Evolutionary conservation across 2,329 filamentous ascomycete genomes (phyloP).

Genomic region (Chrysoporthe deuterocubensis): DNA sequence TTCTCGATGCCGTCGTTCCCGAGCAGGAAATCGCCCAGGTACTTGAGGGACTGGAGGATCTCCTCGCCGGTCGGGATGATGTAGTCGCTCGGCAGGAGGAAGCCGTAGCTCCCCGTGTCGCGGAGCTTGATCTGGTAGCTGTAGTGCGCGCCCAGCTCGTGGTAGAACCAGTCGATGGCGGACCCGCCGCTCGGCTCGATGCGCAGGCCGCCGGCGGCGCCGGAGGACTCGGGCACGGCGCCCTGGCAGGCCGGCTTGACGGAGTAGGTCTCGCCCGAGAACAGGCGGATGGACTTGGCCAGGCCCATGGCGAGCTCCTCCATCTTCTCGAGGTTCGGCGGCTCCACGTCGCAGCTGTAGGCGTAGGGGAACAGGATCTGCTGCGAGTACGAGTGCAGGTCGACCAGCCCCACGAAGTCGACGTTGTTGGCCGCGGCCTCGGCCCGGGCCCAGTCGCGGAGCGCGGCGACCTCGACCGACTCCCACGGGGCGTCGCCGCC

Average conservation of each 20-base stretch:
- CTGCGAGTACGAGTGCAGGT: constrained; percentile 94
- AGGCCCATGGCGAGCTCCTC: constrained; percentile 88
- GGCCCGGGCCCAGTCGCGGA: constrained; percentile 83
- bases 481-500: constrained; percentile 84
- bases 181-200: constrained; percentile 82
- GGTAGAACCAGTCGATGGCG: constrained; percentile 94
- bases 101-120: constrained; percentile 93
- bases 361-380: constrained; percentile 92
- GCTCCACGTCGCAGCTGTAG: constrained; percentile 76
- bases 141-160: constrained; percentile 79
- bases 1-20: constrained; percentile 70
- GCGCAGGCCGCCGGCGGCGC: constrained; percentile 38
- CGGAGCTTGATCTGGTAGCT: constrained; percentile 94
- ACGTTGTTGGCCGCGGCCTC: constrained; percentile 72
- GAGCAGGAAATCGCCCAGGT: constrained; percentile 79
- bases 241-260: constrained; percentile 88
- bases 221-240: constrained; percentile 53
- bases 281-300: constrained; percentile 84
- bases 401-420: constrained; percentile 81
- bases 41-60: constrained; percentile 79
- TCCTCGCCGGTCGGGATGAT: constrained; percentile 92
- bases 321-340: constrained; percentile 88
- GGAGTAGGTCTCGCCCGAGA: constrained; percentile 74
- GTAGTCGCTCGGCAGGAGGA: constrained; percentile 82
- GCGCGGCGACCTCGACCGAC: constrained; percentile 73